phyloP scores from a whole-genome alignment of 2,329 filamentous ascomycete genomes.

The Chrysoporthe puriensis region DNA sequence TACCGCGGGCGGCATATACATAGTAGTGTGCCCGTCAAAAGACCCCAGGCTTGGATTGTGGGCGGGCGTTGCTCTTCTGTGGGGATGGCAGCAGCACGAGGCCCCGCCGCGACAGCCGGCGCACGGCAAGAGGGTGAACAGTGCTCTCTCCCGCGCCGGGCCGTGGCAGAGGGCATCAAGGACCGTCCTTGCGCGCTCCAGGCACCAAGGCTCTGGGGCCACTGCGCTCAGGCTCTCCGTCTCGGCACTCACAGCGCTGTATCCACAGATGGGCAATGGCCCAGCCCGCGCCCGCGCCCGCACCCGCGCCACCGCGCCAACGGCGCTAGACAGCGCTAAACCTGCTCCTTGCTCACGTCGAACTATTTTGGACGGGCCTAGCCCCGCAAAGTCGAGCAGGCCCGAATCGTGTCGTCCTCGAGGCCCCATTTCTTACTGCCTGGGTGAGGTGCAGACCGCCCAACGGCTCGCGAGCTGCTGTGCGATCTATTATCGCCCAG shows the following conservation, averaged over 20 bases:
- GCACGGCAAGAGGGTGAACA: not conserved
- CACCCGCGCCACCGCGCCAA: not conserved
- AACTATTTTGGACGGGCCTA: conserved; percentile 11
- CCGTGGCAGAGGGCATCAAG: not conserved
- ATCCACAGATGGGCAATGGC: not conserved
- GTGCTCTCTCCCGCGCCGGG: conserved; percentile 5
- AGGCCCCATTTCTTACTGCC: not conserved
- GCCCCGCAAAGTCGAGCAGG: not conserved
- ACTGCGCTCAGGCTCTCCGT: not conserved
- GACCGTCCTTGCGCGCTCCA: not conserved
- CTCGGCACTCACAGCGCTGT: no score
- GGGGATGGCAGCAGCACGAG: no score
- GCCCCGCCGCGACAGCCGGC: no score
- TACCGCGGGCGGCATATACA: not conserved
- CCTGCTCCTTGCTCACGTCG: not conserved
- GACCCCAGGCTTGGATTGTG: not conserved
- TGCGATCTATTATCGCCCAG: no score
- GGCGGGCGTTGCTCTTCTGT: not conserved
- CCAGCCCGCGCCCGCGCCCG: not conserved
- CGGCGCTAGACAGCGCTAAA: conserved; percentile 8
- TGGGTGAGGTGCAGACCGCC: no score
- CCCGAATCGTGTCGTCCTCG: not conserved
- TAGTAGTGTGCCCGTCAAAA: not conserved
- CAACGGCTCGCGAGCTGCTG: no score
- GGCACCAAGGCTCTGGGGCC: not conserved